Evolutionary conservation across 805 yeast genomes (phyloP).

Genomic region (Ogataea nakhonphanomensis): DNA sequence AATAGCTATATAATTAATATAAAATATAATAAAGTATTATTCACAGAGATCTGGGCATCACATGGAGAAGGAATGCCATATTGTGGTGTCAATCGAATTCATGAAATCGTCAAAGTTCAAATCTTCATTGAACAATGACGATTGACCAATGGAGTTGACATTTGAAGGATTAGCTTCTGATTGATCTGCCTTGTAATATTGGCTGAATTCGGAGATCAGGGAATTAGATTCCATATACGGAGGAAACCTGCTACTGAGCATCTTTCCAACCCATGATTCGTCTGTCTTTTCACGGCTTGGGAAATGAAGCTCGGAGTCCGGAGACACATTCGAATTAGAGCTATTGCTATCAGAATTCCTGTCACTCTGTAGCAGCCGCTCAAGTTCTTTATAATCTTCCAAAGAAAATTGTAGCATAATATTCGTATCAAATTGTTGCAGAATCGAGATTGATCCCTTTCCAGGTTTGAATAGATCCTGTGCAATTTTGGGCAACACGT

Average conservation of each 20-base stretch:
- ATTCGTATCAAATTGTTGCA: neutral
- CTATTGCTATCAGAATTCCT: neutral
- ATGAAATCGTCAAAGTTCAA: neutral
- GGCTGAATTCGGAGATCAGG: neutral
- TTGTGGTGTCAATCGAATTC: neutral
- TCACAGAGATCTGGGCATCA: neutral
- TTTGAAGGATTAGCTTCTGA: too few species aligned
- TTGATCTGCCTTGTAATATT: neutral
- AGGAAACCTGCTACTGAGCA: conserved; percentile 8
- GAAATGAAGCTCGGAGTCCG: neutral
- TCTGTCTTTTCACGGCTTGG: neutral
- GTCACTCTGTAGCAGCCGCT: too few species aligned
- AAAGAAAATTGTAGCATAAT: neutral
- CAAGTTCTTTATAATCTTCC: neutral
- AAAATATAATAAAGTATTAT: too few species aligned
- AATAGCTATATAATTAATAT: too few species aligned
- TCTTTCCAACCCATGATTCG: conserved; percentile 12
- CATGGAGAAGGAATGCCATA: neutral
- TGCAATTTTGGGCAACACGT: conserved; percentile 1
- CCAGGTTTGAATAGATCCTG: conserved; percentile 8
- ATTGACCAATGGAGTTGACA: too few species aligned
- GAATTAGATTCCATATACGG: neutral
- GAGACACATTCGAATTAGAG: neutral
- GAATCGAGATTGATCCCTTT: conserved; percentile 7
- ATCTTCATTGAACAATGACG: neutral